phyloP scores from a whole-genome alignment of 345 rosid species.

The Salix brachista region DNA sequence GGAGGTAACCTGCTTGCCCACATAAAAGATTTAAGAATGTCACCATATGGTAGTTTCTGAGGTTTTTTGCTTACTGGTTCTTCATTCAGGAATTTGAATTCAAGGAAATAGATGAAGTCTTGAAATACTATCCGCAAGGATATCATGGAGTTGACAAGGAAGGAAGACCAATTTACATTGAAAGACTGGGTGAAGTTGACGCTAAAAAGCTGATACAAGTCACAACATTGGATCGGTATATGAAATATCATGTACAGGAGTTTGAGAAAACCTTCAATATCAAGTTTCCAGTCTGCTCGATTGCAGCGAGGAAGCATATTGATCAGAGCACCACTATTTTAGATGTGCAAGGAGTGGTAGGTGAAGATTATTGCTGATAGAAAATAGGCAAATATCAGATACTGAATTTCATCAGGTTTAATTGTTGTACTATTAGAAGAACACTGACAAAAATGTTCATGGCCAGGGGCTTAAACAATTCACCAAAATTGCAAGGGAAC shows the following conservation, averaged over 20 bases:
- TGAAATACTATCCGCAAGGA: slow-evolving; percentile 83
- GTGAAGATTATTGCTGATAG: slow-evolving; percentile 15
- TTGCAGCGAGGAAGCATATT: slow-evolving; percentile 68
- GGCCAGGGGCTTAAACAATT: slow-evolving; percentile 82
- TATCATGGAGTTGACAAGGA: slow-evolving; percentile 93
- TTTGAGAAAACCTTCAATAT: slow-evolving; percentile 70
- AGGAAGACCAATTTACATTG: slow-evolving; percentile 78
- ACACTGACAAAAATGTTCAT: slow-evolving; percentile 4
- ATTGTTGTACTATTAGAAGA: not conserved
- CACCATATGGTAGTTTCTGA: not conserved
- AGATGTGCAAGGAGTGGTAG: slow-evolving; percentile 95
- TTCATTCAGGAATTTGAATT: slow-evolving; percentile 65
- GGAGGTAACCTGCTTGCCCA: slow-evolving; percentile 38
- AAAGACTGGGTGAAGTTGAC: slow-evolving; percentile 77
- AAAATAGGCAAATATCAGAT: not conserved
- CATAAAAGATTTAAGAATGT: not conserved
- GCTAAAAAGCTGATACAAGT: slow-evolving; percentile 75
- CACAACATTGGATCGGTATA: slow-evolving; percentile 69
- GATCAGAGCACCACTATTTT: slow-evolving; percentile 90
- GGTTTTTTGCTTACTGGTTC: not conserved
- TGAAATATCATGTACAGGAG: slow-evolving; percentile 81
- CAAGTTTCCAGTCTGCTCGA: slow-evolving; percentile 78
- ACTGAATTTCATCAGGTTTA: not conserved
- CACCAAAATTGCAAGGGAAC: slow-evolving; percentile 78
- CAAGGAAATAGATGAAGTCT: slow-evolving; percentile 62